Evolutionary conservation across 1,139 yeast species (phyloP), one percentile per base, ranked within the genome.

Genomic region (Pichia sp.): DNA sequence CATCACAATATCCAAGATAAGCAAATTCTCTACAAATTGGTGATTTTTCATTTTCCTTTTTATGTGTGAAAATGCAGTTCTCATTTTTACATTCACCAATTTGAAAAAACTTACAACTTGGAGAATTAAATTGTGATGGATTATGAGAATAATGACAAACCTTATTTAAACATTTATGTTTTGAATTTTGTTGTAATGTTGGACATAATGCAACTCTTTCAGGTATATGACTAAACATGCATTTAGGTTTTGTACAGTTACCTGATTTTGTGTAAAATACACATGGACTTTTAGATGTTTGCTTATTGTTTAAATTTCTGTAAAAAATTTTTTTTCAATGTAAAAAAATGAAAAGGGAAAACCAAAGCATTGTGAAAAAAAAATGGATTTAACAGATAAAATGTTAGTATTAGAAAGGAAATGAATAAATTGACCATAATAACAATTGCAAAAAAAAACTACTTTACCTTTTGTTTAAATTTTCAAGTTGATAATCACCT

Each of bases 11-110:
- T 1, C 92, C 90, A 8, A 76, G 75, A 31, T 80, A 57, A 2
- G 90, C 73, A 66, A 86, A 86, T 30, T 76, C 80, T 29, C 86
- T 68, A 56, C 95, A 85, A 0, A 78, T 67, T 11, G 66, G 61
- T 3, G 49, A 30, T 25, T 64, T 63, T 1, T 70, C 31, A 8
- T 47, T 35, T 64, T 44, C 72, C 60, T 57, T 66, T 69, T 61
- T 61, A 58, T 82, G 95, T 27, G 74, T 67, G 57, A 69, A 86
- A 30, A 63, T 64, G 58, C 95, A 86, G 29, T 69, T 62, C 3
- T 63, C 49, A 50, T 82, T 81, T 12, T 69, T 64, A 60, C 95
- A 86, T 32, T 64, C 60, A 3, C 73, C 77, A 9, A 64, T 63
- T 35, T 73, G 63, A 54, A 63, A 77, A 58, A 73, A 82, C 27